Evolutionary conservation across 2,329 filamentous ascomycete species (phyloP), one percentile per base, ranked within the genome.

Genomic region (Ophiosphaerella herpotricha): DNA sequence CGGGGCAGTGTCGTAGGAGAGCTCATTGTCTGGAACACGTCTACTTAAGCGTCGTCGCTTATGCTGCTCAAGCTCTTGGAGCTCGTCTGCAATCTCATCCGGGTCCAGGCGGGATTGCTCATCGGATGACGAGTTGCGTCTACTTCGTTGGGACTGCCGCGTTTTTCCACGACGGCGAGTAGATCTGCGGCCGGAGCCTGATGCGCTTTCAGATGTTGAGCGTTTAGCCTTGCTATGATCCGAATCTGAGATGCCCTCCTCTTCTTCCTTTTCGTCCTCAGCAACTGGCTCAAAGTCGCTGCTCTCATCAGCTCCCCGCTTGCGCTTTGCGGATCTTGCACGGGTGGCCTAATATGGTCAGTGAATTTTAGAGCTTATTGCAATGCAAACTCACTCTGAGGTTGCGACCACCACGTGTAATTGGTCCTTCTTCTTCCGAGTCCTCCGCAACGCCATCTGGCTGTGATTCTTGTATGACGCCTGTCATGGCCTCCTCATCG

Each of bases 221-320:
- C 52, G 60, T 33, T 78, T 53, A 39, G 60, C 70, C 57, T 80
- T 72, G 34, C 74, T 77, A 26, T 75, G 73, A 52, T 78, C 80
- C 6, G 80, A 82, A 34, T 78, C 78, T 2, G 80, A 83, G 43
- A 83, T 77, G 46, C 83, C 82, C 21, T 78, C 77, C 13, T 75
- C 75, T 46, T 82, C 75, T 50, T 82, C 82, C 18, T 79, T 80
- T 12, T 81, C 82, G 39, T 78, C 79, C 41, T 85, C 83, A 18
- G 77, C 77, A 31, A 78, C 79, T 5, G 84, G 84, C 60, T 86
- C 83, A 55, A 86, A 87, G 59, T 87, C 84, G 58, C 83, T 86
- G 59, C 81, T 84, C 43, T 85, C 82, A 41, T 84, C 80, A 58
- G 54, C 73, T 50, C 68, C 81, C 13, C 67, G 64, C 48, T 72